A percentile compares a stretch with the other conserved stretches of the same genome.
These are phyloP conservation scores for Lichtheimia ramosa DNA, from an alignment of 371 early-diverging fungal species.

Conservation along the genomic window DNA sequence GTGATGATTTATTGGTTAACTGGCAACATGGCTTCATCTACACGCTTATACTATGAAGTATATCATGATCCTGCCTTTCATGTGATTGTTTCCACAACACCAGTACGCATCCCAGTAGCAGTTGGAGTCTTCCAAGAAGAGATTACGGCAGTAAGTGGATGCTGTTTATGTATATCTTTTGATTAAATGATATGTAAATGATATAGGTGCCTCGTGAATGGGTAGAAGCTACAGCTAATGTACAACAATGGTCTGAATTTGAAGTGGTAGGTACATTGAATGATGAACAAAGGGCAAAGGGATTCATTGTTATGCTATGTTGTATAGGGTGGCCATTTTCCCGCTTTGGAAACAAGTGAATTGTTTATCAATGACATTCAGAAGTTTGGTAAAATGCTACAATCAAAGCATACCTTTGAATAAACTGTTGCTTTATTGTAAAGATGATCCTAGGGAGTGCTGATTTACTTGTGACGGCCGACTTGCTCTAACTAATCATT, in stretches of 20 bases:
- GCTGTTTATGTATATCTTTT: neutral
- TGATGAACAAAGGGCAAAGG: neutral
- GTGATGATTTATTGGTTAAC: conserved; percentile 65
- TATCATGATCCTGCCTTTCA: conserved; percentile 13
- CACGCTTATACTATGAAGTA: conserved; percentile 47
- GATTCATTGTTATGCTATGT: neutral
- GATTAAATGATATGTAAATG: neutral
- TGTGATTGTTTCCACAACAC: too few species aligned
- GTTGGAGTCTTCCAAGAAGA: conserved; percentile 63
- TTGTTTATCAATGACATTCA: conserved; percentile 47
- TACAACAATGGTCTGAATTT: conserved; percentile 29
- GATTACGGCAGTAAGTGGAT: conserved; percentile 44
- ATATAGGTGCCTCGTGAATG: conserved; percentile 57
- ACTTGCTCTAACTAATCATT: too few species aligned
- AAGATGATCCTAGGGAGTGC: too few species aligned
- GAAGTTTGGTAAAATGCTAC: conserved; percentile 28
- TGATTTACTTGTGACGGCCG: too few species aligned
- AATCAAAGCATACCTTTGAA: conserved; percentile 1
- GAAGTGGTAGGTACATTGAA: conserved; percentile 18
- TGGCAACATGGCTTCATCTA: conserved; percentile 59
- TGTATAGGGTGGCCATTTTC: conserved; percentile 69
- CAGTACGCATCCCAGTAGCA: conserved; percentile 44
- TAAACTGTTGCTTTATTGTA: too few species aligned
- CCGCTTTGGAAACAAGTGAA: conserved; percentile 61
- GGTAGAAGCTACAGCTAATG: conserved; percentile 38